These are phyloP conservation scores for Vitis cinerea DNA, from an alignment of 164 flowering plant genomes.

Conservation along the genomic window DNA sequence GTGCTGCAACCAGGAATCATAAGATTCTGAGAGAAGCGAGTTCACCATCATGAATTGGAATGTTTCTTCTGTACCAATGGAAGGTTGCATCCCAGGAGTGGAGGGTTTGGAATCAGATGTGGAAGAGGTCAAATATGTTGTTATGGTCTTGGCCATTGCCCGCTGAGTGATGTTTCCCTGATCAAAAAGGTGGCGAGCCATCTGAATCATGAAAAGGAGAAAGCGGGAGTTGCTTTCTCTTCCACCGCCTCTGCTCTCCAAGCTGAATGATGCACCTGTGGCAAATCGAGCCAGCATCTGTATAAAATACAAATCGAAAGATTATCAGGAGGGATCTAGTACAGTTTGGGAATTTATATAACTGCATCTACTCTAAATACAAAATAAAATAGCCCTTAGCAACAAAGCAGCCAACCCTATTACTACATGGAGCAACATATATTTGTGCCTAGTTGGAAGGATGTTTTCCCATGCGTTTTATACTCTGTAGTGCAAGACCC, in stretches of 20 bases:
- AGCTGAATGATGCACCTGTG: constrained; percentile 89
- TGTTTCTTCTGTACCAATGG: constrained; percentile 72
- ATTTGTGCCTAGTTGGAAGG: neutral
- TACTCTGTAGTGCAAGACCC: neutral
- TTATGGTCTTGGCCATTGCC: constrained; percentile 59
- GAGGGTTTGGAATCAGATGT: constrained; percentile 48
- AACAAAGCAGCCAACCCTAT: no score
- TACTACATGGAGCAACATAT: neutral
- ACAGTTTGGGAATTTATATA: no score
- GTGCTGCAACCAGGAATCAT: constrained; percentile 85
- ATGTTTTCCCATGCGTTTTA: neutral
- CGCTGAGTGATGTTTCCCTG: constrained; percentile 69
- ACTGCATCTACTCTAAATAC: no score
- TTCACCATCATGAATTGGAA: constrained; percentile 99
- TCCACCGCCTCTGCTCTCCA: constrained; percentile 92
- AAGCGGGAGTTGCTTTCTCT: constrained; percentile 92
- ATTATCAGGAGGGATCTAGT: neutral
- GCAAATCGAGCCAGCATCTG: constrained; percentile 99
- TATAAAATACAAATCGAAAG: constrained; percentile 5
- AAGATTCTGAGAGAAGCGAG: constrained; percentile 86
- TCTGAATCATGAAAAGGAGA: constrained; percentile 94
- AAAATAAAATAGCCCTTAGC: no score
- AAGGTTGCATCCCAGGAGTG: constrained; percentile 40
- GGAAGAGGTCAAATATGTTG: constrained; percentile 56
- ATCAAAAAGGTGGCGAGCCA: constrained; percentile 87